Percentiles rank a stretch among this genome's conserved stretches.
phyloP scores from a whole-genome alignment of 805 yeast species.

The Pichia phayaonensis region DNA sequence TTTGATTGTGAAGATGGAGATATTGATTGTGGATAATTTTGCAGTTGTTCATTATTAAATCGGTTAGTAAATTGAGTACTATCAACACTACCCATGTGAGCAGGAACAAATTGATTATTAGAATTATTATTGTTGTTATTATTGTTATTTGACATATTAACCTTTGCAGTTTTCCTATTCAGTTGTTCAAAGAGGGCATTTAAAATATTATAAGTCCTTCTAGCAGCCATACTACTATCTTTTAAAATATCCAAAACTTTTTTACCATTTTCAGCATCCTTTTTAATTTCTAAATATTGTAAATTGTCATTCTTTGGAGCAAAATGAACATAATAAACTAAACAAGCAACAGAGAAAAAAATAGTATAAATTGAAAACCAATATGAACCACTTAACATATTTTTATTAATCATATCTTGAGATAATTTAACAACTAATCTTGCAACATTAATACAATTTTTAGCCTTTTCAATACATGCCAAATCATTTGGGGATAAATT shows the following conservation, averaged over 20 bases:
- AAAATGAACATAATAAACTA: conserved; percentile 69
- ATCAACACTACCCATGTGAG: neutral
- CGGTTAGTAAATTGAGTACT: neutral
- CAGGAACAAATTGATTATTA: conserved; percentile 1
- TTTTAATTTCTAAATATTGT: conserved; percentile 50
- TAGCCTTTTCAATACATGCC: conserved; percentile 63
- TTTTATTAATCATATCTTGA: conserved; percentile 66
- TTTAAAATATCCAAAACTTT: conserved; percentile 63
- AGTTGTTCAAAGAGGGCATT: conserved; percentile 74
- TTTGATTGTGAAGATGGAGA: neutral
- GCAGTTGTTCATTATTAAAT: neutral
- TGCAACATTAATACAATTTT: conserved; percentile 79
- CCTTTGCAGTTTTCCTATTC: conserved; percentile 60
- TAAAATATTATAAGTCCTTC: conserved; percentile 70
- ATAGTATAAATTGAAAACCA: conserved; percentile 90
- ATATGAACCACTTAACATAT: conserved; percentile 73
- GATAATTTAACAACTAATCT: conserved; percentile 75
- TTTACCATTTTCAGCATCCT: conserved; percentile 79
- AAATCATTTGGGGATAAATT: conserved; percentile 35
- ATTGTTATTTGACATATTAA: conserved; percentile 12
- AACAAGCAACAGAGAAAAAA: conserved; percentile 80
- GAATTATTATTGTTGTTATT: neutral
- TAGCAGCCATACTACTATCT: conserved; percentile 69
- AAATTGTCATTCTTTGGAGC: conserved; percentile 29
- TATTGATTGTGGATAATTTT: neutral